A percentile compares a stretch with the other conserved stretches of the same genome.
These are phyloP conservation scores for Xylaria flabelliformis DNA, from an alignment of 495 filamentous ascomycete species.

Conservation along the genomic window DNA sequence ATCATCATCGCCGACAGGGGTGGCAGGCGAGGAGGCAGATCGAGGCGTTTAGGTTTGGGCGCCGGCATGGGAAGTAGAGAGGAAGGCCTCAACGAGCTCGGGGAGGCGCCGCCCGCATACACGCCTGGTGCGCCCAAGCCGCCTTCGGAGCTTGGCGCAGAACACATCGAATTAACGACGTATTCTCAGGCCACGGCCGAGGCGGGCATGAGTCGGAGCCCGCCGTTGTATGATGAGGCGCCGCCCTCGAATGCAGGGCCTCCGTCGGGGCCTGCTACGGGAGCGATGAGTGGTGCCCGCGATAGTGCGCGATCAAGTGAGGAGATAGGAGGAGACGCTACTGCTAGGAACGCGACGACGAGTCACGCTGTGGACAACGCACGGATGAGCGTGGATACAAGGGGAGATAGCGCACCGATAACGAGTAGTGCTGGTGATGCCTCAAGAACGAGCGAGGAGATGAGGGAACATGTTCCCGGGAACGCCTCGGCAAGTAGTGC, in stretches of 20 bases:
- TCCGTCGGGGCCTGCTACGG: neutral
- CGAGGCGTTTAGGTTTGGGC: slow-evolving; percentile 28
- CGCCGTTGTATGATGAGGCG: slow-evolving; percentile 33
- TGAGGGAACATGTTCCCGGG: neutral
- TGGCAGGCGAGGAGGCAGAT: slow-evolving; percentile 23
- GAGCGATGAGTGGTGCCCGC: neutral
- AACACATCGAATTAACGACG: slow-evolving; percentile 33
- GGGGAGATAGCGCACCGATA: neutral
- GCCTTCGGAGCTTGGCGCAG: slow-evolving; percentile 34
- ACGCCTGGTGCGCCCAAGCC: slow-evolving; percentile 37
- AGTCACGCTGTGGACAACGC: neutral
- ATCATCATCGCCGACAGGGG: slow-evolving; percentile 26
- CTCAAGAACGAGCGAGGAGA: neutral
- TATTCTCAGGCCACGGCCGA: slow-evolving; percentile 24
- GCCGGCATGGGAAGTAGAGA: slow-evolving; percentile 37
- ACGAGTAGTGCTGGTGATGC: neutral
- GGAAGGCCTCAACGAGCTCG: slow-evolving; percentile 63
- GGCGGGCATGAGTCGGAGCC: slow-evolving; percentile 30
- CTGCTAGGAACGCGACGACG: neutral
- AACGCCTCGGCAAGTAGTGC: neutral
- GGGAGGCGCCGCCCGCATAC: slow-evolving; percentile 65
- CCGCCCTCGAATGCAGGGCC: neutral
- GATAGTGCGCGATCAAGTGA: neutral
- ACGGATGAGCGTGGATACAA: neutral
- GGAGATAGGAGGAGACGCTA: neutral